Evolutionary conservation across 352 stramenopile genomes (phyloP).

Genomic region (Phytophthora quininea): DNA sequence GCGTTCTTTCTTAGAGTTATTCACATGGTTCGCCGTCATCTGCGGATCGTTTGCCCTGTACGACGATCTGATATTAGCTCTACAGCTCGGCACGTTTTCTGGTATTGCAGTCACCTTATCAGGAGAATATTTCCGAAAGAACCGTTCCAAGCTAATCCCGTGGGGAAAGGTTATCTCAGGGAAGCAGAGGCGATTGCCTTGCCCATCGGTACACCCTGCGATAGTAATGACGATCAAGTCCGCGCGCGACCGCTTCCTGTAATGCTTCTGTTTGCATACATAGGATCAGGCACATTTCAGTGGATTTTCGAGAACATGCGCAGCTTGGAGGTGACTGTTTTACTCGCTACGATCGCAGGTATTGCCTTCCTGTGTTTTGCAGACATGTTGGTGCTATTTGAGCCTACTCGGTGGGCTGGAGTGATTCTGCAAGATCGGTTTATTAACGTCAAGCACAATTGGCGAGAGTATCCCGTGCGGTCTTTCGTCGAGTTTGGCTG

Average conservation of each 20-base stretch:
- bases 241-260: constrained; percentile 44
- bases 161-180: constrained; percentile 39
- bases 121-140: constrained; percentile 77
- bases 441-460: constrained; percentile 75
- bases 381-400: constrained; percentile 66
- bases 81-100: constrained; percentile 85
- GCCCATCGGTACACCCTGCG: constrained; percentile 18
- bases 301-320: constrained; percentile 91
- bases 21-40: constrained; percentile 84
- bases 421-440: constrained; percentile 88
- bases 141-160: constrained; percentile 59
- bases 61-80: constrained; percentile 72
- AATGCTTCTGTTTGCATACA: constrained; percentile 86
- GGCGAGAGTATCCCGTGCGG: constrained; percentile 73
- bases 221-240: constrained; percentile 12
- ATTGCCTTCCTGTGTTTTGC: constrained; percentile 87
- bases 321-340: constrained; percentile 80
- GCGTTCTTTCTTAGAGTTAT: constrained; percentile 82
- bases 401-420: constrained; percentile 68
- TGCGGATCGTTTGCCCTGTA: constrained; percentile 85
- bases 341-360: constrained; percentile 77
- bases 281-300: constrained; percentile 85
- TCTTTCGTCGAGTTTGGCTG: constrained; percentile 87
- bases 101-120: constrained; percentile 82
- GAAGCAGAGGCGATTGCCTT: constrained; percentile 24